Evolutionary conservation across 345 rosid species (phyloP).

Genomic region (Rhizophora apiculata): DNA sequence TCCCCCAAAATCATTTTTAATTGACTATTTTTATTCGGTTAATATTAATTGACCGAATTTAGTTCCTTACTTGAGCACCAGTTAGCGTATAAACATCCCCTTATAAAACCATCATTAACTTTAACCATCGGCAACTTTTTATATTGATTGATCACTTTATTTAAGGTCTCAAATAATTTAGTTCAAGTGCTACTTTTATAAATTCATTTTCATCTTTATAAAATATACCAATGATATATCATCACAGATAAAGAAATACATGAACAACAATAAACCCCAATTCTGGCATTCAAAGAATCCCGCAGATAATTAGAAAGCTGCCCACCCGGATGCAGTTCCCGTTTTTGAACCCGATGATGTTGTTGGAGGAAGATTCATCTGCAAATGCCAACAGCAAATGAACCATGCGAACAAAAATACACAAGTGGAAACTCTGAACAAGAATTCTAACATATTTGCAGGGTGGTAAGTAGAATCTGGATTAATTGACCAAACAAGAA

Average conservation of each 20-base stretch:
- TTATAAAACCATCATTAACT: no score
- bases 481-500: background rate
- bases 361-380: conserved; percentile 82
- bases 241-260: background rate
- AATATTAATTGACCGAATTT: no score
- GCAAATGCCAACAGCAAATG: conserved; percentile 29
- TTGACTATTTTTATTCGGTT: no score
- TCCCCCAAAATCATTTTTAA: no score
- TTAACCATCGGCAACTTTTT: no score
- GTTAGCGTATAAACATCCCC: no score
- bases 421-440: background rate
- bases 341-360: conserved; percentile 49
- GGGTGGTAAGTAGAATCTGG: background rate
- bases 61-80: no score
- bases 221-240: background rate
- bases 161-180: no score
- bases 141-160: no score
- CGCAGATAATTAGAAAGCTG: conserved; percentile 62
- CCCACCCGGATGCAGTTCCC: conserved; percentile 90
- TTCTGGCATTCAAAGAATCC: conserved; percentile 15
- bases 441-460: background rate
- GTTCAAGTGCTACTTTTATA: no score
- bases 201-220: background rate
- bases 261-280: no score
- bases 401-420: background rate